Evolutionary conservation across 805 yeast species (phyloP), one percentile per base, ranked within the genome.

Genomic region (Zygoascus biomembranicola): DNA sequence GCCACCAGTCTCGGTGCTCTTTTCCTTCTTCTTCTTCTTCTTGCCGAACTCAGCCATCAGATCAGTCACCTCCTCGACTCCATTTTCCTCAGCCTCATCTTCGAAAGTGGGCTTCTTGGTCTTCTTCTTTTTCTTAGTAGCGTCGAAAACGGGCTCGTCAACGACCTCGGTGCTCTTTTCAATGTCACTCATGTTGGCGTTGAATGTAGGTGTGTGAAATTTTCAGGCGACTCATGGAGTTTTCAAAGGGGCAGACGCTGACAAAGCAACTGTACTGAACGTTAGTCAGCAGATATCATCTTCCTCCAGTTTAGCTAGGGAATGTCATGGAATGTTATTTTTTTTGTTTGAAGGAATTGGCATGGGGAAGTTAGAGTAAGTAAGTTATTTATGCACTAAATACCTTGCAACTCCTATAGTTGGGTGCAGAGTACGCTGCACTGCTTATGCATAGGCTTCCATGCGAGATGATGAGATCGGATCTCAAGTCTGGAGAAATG

Each of bases 21-120:
- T 58, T 51, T 58, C 57, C 63, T 61, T 66, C 67, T 57, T 60
- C 59, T 53, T 72, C 74, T 55, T 72, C 69, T 87, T 79, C 85
- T 87, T 87, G 71, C 86, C 87, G 66, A 89, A 73, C 9, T 94
- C 92, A 32, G 89, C 78, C 63, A 87, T 82, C 72, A 87, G 71
- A 59, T 83, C 88, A 52, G 78, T 82, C 54, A 72, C 76, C 54
- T 72, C 77, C 5, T 65, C 69, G 32, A 66, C 71, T 9, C 26
- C n/a, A 20, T 23, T 47, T 20, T n/a, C 47, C n/a, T 23, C 32
- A 11, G 47, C 13, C 2, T 56, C 58, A 23, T 54, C 60, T 20
- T 49, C 59, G 43, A 54, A 49, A 26, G 60, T 49, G 26, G 57
- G 57, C 60, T 58, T 63, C 58, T 62, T 62, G 66, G 68, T 68